Conservation (phyloP, 257 asterid species). For the Thymus mandschuricus region DNA sequence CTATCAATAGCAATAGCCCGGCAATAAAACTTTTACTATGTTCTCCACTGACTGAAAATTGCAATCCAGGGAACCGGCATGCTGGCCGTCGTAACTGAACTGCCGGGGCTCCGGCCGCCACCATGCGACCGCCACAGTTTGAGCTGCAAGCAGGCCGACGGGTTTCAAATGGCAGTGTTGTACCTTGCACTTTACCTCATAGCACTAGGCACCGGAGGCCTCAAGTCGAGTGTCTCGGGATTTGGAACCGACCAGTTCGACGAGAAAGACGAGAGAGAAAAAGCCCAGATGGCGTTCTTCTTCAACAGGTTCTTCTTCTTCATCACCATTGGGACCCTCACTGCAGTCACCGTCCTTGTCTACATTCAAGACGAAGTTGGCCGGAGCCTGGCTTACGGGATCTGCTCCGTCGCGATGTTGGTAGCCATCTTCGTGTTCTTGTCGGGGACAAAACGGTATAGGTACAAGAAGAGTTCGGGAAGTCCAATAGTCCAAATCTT, state of each 20-base stretch:
- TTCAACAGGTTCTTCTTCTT: conserved; percentile 92
- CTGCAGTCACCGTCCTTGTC: conserved; percentile 87
- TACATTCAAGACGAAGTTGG: conserved; percentile 81
- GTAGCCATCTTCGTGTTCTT: conserved; percentile 61
- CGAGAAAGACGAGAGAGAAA: conserved; percentile 81
- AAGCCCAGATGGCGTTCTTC: conserved; percentile 76
- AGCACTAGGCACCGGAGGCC: conserved; percentile 94
- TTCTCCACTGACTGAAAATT: not conserved
- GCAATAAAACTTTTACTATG: no score
- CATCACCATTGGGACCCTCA: conserved; percentile 80
- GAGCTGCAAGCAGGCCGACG: conserved; percentile 61
- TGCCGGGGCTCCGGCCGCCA: conserved; percentile 77
- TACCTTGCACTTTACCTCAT: conserved; percentile 78
- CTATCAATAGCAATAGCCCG: no score
- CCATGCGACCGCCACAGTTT: conserved; percentile 47
- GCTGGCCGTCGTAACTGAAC: conserved; percentile 57
- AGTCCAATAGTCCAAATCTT: conserved; percentile 79
- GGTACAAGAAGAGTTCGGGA: conserved; percentile 75
- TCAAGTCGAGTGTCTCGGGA: conserved; percentile 89
- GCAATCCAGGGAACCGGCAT: conserved; percentile 68
- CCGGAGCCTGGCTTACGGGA: conserved; percentile 75
- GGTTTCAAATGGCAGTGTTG: conserved; percentile 69
- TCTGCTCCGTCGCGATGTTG: conserved; percentile 68
- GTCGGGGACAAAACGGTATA: conserved; percentile 59
- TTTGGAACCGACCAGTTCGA: conserved; percentile 92